Evolutionary conservation across 768 basidiomycete genomes (phyloP).

Genomic region (Tremella yokohamensis): DNA sequence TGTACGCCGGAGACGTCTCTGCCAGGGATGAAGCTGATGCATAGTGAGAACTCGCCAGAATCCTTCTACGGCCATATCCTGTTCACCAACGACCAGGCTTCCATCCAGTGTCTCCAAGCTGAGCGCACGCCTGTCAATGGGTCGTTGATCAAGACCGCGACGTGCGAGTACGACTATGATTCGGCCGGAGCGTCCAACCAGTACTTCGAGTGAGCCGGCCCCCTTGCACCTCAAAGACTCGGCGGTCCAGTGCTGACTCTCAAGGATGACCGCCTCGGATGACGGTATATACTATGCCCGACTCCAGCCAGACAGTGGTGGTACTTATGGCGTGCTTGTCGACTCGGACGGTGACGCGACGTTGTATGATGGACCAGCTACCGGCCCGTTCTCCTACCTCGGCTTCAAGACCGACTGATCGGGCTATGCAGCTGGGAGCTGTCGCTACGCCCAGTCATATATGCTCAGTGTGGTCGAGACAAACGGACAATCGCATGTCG

Average conservation of each 20-base stretch:
- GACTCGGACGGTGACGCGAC: slow-evolving; percentile 7
- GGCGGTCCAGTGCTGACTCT: too few species aligned
- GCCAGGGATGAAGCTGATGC: not conserved
- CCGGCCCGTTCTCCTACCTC: slow-evolving; percentile 18
- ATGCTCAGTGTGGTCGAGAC: too few species aligned
- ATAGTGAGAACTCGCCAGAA: slow-evolving; percentile 16
- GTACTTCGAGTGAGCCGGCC: slow-evolving; percentile 14
- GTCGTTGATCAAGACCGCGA: slow-evolving; percentile 6
- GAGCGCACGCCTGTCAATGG: slow-evolving; percentile 6
- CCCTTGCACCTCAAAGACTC: too few species aligned
- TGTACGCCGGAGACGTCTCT: slow-evolving; percentile 17
- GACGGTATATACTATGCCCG: too few species aligned
- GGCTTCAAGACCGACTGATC: slow-evolving; percentile 15
- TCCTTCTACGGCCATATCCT: slow-evolving; percentile 24
- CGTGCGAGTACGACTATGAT: slow-evolving; percentile 22
- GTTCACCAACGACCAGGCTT: slow-evolving; percentile 12
- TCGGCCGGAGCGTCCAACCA: slow-evolving; percentile 11
- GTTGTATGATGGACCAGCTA: slow-evolving; percentile 15
- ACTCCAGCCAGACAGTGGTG: too few species aligned
- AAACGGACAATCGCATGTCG: too few species aligned
- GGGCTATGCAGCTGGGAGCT: too few species aligned
- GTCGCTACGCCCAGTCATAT: too few species aligned
- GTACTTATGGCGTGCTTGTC: not conserved
- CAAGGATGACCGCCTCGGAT: too few species aligned
- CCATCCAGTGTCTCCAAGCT: slow-evolving; percentile 18